Evolutionary conservation across 208 protist species (phyloP).

Genomic region (Borovskyia barvae): DNA sequence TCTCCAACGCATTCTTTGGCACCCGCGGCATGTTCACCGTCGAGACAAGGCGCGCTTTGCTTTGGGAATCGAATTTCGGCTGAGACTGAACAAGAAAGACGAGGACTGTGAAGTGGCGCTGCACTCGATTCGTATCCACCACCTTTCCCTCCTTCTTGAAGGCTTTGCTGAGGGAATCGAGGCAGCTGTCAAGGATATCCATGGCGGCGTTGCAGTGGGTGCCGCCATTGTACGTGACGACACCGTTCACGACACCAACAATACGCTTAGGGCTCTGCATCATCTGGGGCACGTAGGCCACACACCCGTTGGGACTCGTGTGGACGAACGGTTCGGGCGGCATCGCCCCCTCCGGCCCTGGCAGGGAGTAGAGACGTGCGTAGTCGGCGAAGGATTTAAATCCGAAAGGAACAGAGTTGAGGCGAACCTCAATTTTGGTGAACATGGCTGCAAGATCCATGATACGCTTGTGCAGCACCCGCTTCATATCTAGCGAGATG

Average conservation of each 20-base stretch:
- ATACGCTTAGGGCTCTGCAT: conserved; percentile 88
- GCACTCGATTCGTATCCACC: conserved; percentile 94
- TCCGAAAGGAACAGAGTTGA: conserved; percentile 95
- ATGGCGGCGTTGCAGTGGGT: conserved; percentile 97
- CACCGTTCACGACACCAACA: conserved; percentile 99
- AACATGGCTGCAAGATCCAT: conserved; percentile 94
- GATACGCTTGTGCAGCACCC: conserved; percentile 88
- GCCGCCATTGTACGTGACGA: conserved; percentile 98
- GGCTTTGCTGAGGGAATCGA: conserved; percentile 52
- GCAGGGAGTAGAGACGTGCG: conserved; percentile 76
- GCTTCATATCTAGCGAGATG: conserved; percentile 85
- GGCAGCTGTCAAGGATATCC: conserved; percentile 76
- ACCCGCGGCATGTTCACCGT: conserved; percentile 72
- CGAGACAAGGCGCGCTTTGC: conserved; percentile 98
- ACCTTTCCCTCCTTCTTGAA: conserved; percentile 87
- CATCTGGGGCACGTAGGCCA: conserved; percentile 91
- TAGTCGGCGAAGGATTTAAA: conserved; percentile 98
- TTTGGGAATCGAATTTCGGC: conserved; percentile 99
- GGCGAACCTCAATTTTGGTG: conserved; percentile 88
- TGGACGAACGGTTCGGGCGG: conserved; percentile 79
- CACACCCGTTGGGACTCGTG: conserved; percentile 56
- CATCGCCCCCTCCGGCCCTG: conserved; percentile 30
- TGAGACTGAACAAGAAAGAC: conserved; percentile 99
- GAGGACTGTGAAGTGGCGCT: conserved; percentile 97
- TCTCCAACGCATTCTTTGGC: conserved; percentile 87